Percentiles rank a stretch among this genome's conserved stretches.
These are phyloP conservation scores for Globisporangium acanthophoron DNA, from an alignment of 352 stramenopile genomes.

Conservation along the genomic window DNA sequence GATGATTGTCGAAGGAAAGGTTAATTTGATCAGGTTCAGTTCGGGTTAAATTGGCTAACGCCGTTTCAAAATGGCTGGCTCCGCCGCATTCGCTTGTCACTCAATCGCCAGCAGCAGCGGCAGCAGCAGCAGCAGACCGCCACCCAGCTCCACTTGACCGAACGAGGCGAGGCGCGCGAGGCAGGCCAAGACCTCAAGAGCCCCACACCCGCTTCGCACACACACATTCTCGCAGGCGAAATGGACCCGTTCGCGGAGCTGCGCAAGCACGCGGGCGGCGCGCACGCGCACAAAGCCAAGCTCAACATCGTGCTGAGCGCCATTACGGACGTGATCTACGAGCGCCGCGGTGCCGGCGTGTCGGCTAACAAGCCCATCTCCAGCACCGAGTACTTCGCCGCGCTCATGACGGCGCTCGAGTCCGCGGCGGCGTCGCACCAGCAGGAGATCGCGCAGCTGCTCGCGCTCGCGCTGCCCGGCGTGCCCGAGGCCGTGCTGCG, in stretches of 20 bases:
- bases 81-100: background rate
- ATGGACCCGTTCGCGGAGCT: conserved; percentile 82
- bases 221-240: background rate
- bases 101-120: too few relatives aligned
- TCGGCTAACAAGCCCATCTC: conserved; percentile 31
- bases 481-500: conserved; percentile 72
- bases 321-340: conserved; percentile 81
- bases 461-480: conserved; percentile 68
- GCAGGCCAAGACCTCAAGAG: too few relatives aligned
- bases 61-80: background rate
- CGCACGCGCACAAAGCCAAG: conserved; percentile 79
- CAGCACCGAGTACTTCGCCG: conserved; percentile 84
- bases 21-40: too few relatives aligned
- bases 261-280: conserved; percentile 67
- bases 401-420: conserved; percentile 84
- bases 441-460: conserved; percentile 71
- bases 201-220: background rate
- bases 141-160: background rate
- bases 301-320: conserved; percentile 81
- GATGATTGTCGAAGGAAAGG: too few relatives aligned
- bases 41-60: background rate
- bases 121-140: background rate
- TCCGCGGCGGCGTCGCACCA: conserved; percentile 63
- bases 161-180: background rate
- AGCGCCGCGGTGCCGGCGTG: conserved; percentile 35